Base-by-base conservation (phyloP, 73 alveolate genomes). In the Tetrahymena malaccensis region DNA sequence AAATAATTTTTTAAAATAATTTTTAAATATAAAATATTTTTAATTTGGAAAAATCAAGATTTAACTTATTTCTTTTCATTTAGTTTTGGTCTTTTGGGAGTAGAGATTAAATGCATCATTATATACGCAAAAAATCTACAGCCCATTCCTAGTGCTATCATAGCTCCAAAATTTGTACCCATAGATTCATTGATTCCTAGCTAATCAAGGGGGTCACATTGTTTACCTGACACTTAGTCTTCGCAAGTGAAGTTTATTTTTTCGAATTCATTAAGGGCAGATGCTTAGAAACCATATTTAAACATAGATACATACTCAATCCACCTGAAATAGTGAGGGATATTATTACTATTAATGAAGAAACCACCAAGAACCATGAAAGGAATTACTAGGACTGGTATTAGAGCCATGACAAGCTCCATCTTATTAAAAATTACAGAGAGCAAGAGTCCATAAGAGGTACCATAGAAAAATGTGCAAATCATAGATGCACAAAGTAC, bases 301-400 rank as follows among this genome's bases (percentile, higher is more conserved):
- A 96, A 94, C 94, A 93, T 89, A 84, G 96, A 93, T 22, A 95
- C 35, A 50, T 95, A 95, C 9, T 95, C 85, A 57, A 95, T 58
- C 84, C 94, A 94, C 34, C 56, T 89, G 43, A 95, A 70, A 22
- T 57, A 38, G 16, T 95, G 57, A 1, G 97, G 97, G 1, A 95
- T 93, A 50, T 95, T 93, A 25, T 95, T 95, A 43, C 57, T 27
- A 34, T 95, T 95, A 22, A 95, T 96, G 84, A 95, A 95, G 89
- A 95, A 95, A 50, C 97, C 97, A 33, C 97, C 97, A 33, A 95
- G 85, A 8, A 95, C 85, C 97, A 95, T 95, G 94, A 95, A 95
- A 25, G 97, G 97, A 55, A 95, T 95, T 33, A 95, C 96, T 21
- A 95, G 94, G 35, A 93, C 97, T 56, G 96, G 96, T 4, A 95